Base-by-base conservation (phyloP, 306 rosid genomes). In the Gillenia trifoliata region DNA sequence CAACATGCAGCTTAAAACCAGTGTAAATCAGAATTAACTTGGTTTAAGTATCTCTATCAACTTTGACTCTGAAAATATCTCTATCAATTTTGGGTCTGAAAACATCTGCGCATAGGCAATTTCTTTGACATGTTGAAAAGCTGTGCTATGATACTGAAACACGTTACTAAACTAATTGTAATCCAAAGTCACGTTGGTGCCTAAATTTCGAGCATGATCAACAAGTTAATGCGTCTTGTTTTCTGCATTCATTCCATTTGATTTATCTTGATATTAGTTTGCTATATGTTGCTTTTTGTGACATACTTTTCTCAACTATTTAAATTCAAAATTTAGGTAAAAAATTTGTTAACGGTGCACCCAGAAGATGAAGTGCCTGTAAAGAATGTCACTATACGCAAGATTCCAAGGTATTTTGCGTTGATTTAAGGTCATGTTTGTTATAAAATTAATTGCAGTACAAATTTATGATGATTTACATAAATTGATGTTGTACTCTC, bases 321-420 rank as follows among this genome's bases (percentile, higher is more conserved):
- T 47, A 29, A 23, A 34, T 73, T 49, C 66, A 65, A 43, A 73
- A 34, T 16, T 83, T 70, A 92, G 99, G 91, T 88, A 19, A 94
- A 94, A 85, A 94, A 94, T 82, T 83, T 94, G 74, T 84, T 94
- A 70, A 88, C 93, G 26, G 74, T 87, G 71, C 86, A 92, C 64
- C 89, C 93, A 56, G 95, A 90, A 78, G 92, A 94, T 38, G 93
- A 88, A 77, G 70, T 71, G 57, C 92, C 92, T 0, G 95, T 92
- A 66, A 94, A 94, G 86, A 94, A 76, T 67, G 97, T 94, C 67
- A 92, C 97, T 28, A 87, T 92, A 30, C 88, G 99, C 54, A 87
- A 88, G 87, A 94, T 90, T 77, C 99, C 99, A 56, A 85, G 99
- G 97, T 88, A 87, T 52, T 50, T 77, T 45, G 28, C 16, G 17